Conservation (phyloP, 2,329 filamentous ascomycete species). For the Venturia aucupariae region DNA sequence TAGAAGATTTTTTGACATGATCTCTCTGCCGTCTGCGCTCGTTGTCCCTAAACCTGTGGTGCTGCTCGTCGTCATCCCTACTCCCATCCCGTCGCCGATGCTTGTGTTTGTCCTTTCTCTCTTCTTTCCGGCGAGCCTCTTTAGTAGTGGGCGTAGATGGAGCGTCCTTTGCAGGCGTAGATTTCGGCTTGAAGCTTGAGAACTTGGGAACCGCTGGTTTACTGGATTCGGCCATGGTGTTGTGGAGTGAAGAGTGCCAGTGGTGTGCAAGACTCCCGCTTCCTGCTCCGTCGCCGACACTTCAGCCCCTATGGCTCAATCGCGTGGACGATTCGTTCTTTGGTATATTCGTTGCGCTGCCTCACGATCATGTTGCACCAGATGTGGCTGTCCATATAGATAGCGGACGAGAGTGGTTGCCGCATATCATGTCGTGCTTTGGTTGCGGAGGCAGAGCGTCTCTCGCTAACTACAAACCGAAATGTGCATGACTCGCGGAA, state of each 20-base stretch:
- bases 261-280: no score
- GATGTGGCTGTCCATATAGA: background rate
- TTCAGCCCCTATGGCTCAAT: background rate
- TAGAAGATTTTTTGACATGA: background rate
- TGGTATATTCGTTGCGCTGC: background rate
- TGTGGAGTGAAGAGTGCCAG: background rate
- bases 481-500: background rate
- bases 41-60: conserved; percentile 12
- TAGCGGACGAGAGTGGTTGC: background rate
- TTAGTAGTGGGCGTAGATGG: background rate
- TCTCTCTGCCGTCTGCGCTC: conserved; percentile 10
- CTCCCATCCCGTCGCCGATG: background rate
- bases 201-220: conserved; percentile 55
- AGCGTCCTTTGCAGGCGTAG: background rate
- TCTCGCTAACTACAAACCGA: no score
- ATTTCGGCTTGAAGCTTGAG: conserved; percentile 57
- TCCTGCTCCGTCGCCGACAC: background rate
- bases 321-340: background rate
- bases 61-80: background rate
- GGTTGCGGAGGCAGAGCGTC: no score
- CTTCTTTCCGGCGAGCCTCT: background rate
- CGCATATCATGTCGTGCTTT: background rate
- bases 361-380: background rate
- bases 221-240: background rate
- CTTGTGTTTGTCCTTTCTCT: background rate